Percentiles rank a stretch among this genome's conserved stretches.
These are phyloP conservation scores for Kwoniella pini DNA, from an alignment of 768 basidiomycete species.

Conservation along the genomic window DNA sequence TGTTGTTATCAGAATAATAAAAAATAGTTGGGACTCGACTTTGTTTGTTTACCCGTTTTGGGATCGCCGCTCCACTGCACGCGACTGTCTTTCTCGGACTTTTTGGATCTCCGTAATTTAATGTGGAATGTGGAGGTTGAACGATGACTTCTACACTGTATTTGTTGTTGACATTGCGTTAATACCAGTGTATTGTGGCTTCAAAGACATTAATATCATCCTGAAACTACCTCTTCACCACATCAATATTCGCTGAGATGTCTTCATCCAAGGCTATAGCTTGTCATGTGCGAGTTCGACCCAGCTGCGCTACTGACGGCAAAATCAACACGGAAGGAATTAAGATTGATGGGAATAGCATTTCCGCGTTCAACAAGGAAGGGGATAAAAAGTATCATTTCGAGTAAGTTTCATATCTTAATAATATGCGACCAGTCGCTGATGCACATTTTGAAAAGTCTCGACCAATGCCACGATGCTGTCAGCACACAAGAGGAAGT, in stretches of 20 bases:
- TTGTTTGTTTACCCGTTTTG: slow-evolving; percentile 22
- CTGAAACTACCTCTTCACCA: too few species aligned
- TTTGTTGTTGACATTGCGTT: slow-evolving; percentile 1
- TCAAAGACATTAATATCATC: too few species aligned
- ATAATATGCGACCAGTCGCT: not conserved
- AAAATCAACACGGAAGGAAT: slow-evolving; percentile 9
- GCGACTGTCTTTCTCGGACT: slow-evolving; percentile 3
- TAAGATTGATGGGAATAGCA: slow-evolving; percentile 11
- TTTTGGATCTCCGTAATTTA: not conserved
- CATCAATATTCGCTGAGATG: too few species aligned
- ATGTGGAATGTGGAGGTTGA: slow-evolving; percentile 1
- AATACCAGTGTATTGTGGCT: not conserved
- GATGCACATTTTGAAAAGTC: slow-evolving; percentile 57
- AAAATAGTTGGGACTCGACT: not conserved
- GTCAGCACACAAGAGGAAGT: slow-evolving; percentile 73
- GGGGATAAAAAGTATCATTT: slow-evolving; percentile 22
- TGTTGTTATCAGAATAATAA: too few species aligned
- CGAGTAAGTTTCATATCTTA: not conserved
- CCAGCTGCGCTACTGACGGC: not conserved
- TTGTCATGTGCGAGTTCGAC: slow-evolving; percentile 16
- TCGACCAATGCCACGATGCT: slow-evolving; percentile 75
- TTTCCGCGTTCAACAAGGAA: slow-evolving; percentile 9
- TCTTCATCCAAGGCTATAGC: slow-evolving; percentile 6
- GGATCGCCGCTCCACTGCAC: not conserved
- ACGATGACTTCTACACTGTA: slow-evolving; percentile 3